Base-by-base conservation (phyloP, 331 rosid genomes). In the Rhamnella rubrinervis region DNA sequence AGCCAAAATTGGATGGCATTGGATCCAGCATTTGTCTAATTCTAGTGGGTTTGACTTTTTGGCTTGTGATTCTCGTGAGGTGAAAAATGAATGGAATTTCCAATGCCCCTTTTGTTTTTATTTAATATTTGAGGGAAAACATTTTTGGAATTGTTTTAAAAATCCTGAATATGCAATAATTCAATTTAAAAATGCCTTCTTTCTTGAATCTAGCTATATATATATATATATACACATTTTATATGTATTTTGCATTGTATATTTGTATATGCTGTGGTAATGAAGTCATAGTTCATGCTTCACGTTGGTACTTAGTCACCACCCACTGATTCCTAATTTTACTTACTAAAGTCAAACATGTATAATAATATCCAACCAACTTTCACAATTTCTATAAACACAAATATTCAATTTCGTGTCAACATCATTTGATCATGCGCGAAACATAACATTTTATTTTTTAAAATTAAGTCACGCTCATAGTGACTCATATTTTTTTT, bases 371-470 rank as follows among this genome's bases (percentile, higher is more conserved):
- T 59, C 37, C 23, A 49, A 31, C 67, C 51, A 50, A 61, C 75
- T 61, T 71, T 71, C 28, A 50, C 52, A 51, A 61, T 37, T 71
- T 7, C 20, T 61, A 35, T 50, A 15, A 35, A 20, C 9, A 61
- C 7, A 59, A n/a, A 59, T 13, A 4, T 17, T 41, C 60, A 7
- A 28, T 56, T 19, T 19, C 14, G 19, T 19, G 8, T 14, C 21
- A 55, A 60, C 31, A 49, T 61, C 55, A 37, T 23, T 71, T 71
- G 51, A 61, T 71, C 68, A 37, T 46, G 75, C 75, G 19, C 61
- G 8, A 50, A 47, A n/a, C 13, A n/a, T 47, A 4, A n/a, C n/a
- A n/a, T 7, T 8, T 12, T 18, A 0, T 26, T 14, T 35, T 37
- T 1, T 57, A 17, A 41, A 41, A 7, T 41, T 41, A 12, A 41